phyloP scores from a whole-genome alignment of 495 filamentous ascomycete species.

The Aspergillus leporis region DNA sequence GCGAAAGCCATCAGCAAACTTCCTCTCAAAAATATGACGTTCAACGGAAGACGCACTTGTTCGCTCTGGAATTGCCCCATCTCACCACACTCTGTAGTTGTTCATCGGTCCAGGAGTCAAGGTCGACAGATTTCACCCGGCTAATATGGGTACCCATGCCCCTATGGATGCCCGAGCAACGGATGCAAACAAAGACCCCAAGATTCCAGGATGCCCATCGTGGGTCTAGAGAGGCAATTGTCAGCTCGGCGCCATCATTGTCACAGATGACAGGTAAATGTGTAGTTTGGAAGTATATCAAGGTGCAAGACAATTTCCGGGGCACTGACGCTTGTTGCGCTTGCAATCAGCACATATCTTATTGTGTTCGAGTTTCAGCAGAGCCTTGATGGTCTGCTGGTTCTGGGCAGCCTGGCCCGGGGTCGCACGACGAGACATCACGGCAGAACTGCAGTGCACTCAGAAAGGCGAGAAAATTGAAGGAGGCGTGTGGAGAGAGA shows the following conservation, averaged over 20 bases:
- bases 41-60: constrained; percentile 63
- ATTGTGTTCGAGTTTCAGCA: constrained; percentile 90
- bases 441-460: constrained; percentile 23
- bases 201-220: constrained; percentile 99
- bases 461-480: constrained; percentile 5
- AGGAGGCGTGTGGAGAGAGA: constrained; percentile 9
- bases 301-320: constrained; percentile 11
- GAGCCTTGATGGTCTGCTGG: constrained; percentile 82
- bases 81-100: constrained; percentile 86
- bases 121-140: constrained; percentile 94
- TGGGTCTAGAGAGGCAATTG: constrained; percentile 61
- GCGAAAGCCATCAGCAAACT: constrained; percentile 21
- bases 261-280: constrained; percentile 9
- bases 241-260: constrained; percentile 13
- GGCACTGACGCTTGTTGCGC: constrained; percentile 84
- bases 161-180: constrained; percentile 96
- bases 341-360: constrained; percentile 99
- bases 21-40: constrained; percentile 10
- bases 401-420: constrained; percentile 88
- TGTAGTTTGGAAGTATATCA: constrained; percentile 12
- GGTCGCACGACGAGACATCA: constrained; percentile 83
- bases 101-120: constrained; percentile 98
- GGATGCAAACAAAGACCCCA: constrained; percentile 94
- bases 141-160: constrained; percentile 99
- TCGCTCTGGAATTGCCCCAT: constrained; percentile 94